Conservation (phyloP, 441 rosid species). For the Breynia disticha region DNA sequence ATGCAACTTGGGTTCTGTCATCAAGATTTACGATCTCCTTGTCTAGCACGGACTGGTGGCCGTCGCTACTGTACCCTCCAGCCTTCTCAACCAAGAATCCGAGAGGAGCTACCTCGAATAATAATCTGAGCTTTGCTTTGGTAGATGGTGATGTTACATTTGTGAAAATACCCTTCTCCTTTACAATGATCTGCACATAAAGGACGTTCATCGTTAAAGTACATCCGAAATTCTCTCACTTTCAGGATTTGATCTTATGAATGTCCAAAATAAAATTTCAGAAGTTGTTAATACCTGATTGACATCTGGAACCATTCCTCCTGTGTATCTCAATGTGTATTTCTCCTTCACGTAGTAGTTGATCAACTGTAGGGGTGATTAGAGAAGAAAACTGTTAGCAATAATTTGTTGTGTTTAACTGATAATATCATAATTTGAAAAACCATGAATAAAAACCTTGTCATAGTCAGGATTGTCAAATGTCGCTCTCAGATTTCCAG, state of each 20-base stretch:
- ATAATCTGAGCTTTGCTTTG: slow-evolving; percentile 84
- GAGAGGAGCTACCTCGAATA: slow-evolving; percentile 92
- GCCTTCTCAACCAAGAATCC: slow-evolving; percentile 87
- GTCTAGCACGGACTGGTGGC: slow-evolving; percentile 68
- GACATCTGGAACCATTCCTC: slow-evolving; percentile 99
- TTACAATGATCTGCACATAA: slow-evolving; percentile 63
- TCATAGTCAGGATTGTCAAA: slow-evolving; percentile 74
- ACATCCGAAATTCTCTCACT: too few species aligned
- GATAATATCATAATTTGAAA: background rate
- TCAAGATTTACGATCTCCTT: slow-evolving; percentile 62
- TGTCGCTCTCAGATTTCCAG: slow-evolving; percentile 96
- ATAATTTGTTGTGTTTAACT: background rate
- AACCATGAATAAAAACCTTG: slow-evolving; percentile 36
- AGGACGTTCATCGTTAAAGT: too few species aligned
- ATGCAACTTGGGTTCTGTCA: slow-evolving; percentile 95
- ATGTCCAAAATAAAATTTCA: background rate
- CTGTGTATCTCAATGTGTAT: slow-evolving; percentile 94
- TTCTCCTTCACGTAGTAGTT: slow-evolving; percentile 82
- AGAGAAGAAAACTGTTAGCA: background rate
- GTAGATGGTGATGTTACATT: slow-evolving; percentile 79
- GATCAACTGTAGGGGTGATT: slow-evolving; percentile 40
- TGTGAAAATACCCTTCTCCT: slow-evolving; percentile 92
- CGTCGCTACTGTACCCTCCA: slow-evolving; percentile 91
- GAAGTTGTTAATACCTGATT: slow-evolving; percentile 48
- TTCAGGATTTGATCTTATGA: too few species aligned